Conservation (phyloP, 495 filamentous ascomycete species). For the Coniosporium apollinis region DNA sequence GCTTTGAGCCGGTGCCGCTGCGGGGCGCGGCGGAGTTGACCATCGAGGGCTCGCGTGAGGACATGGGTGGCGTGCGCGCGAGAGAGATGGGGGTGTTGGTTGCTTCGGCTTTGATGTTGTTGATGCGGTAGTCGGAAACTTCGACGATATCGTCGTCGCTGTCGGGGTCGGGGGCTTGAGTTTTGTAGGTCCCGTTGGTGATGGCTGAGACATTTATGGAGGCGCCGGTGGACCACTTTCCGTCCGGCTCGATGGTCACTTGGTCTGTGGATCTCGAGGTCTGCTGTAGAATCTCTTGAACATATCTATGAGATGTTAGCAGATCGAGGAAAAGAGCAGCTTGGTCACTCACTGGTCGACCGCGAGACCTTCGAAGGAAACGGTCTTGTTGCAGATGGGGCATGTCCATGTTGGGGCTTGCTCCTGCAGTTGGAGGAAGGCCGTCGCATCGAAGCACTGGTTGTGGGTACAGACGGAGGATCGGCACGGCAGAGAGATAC, state of each 20-base stretch:
- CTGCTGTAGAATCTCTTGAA: constrained; percentile 61
- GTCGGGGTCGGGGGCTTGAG: constrained; percentile 33
- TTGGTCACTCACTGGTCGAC: constrained; percentile 71
- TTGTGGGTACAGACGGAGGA: constrained; percentile 71
- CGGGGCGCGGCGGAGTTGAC: constrained; percentile 24
- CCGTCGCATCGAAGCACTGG: constrained; percentile 89
- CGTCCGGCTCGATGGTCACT: constrained; percentile 78
- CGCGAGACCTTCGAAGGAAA: constrained; percentile 63
- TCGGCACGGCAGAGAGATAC: constrained; percentile 65
- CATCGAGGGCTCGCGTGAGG: constrained; percentile 38
- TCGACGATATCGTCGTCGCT: constrained; percentile 52
- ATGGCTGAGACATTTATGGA: constrained; percentile 22
- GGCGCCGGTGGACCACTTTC: constrained; percentile 46
- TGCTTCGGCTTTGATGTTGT: constrained; percentile 32
- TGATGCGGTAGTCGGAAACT: constrained; percentile 36
- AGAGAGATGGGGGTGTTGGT: constrained; percentile 17
- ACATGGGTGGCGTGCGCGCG: constrained; percentile 31
- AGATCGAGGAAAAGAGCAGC: too few relatives aligned
- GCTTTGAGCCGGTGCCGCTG: constrained; percentile 34
- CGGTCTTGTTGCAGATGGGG: constrained; percentile 74
- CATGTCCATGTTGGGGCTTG: constrained; percentile 92
- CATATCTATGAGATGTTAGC: constrained; percentile 47
- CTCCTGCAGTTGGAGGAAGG: constrained; percentile 84
- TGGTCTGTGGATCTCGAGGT: constrained; percentile 58
- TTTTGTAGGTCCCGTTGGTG: constrained; percentile 7